Conservation (phyloP, 176 grass and related monocot species). For the Guadua angustifolia region DNA sequence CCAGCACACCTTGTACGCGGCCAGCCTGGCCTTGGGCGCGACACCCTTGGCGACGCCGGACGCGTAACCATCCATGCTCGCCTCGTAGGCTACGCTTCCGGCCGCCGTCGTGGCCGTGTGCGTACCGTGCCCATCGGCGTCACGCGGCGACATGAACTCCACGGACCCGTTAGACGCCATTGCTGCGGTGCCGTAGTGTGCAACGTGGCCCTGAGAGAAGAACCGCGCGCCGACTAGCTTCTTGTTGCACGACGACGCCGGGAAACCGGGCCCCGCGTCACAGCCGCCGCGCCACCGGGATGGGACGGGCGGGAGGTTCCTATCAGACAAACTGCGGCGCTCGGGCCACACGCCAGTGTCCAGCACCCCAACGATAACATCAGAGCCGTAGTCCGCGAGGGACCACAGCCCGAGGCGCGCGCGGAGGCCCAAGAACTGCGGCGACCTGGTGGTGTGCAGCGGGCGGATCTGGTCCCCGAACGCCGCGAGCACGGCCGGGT, state of each 20-base stretch:
- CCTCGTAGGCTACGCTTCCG: constrained; percentile 73
- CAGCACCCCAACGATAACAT: constrained; percentile 80
- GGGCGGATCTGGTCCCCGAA: constrained; percentile 78
- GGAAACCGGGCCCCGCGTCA: constrained; percentile 62
- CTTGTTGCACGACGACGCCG: constrained; percentile 64
- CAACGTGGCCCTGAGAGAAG: constrained; percentile 77
- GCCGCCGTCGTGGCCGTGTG: constrained; percentile 89
- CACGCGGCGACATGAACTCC: constrained; percentile 82
- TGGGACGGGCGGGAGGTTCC: constrained; percentile 73
- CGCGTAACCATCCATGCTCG: constrained; percentile 85
- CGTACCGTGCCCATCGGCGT: constrained; percentile 90
- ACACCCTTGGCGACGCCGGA: constrained; percentile 88
- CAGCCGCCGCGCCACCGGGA: constrained; percentile 86
- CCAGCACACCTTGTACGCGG: constrained; percentile 95
- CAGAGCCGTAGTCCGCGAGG: constrained; percentile 85
- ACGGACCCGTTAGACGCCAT: constrained; percentile 60
- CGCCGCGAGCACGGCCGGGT: constrained; percentile 78
- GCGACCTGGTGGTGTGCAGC: constrained; percentile 85
- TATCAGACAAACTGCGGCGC: constrained; percentile 80
- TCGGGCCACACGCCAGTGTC: constrained; percentile 96
- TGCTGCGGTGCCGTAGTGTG: constrained; percentile 52
- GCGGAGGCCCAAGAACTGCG: constrained; percentile 92
- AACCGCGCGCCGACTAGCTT: constrained; percentile 90
- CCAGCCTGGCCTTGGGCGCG: constrained; percentile 86
- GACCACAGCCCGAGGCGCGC: constrained; percentile 91